phyloP scores from a whole-genome alignment of 345 rosid genomes.

The Bruguiera gymnorhiza region DNA sequence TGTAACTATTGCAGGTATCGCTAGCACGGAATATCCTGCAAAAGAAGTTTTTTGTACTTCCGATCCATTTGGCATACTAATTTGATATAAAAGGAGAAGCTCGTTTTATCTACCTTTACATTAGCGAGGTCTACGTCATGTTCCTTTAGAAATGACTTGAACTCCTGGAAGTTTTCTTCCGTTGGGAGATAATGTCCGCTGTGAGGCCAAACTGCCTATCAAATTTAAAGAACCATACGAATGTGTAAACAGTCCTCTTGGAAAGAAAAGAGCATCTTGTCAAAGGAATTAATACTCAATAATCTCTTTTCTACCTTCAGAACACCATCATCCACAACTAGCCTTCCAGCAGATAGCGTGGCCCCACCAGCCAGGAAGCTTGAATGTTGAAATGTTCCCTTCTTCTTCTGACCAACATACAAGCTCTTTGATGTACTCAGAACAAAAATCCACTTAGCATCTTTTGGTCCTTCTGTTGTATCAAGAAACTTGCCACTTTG shows the following conservation, averaged over 20 bases:
- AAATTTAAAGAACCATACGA: conserved; percentile 10
- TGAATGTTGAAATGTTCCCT: conserved; percentile 90
- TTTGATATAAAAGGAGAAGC: background rate
- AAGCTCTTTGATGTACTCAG: conserved; percentile 64
- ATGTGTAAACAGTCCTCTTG: background rate
- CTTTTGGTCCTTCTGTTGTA: conserved; percentile 53
- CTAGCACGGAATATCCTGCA: too few species aligned
- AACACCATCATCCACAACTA: conserved; percentile 61
- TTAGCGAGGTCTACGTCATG: conserved; percentile 58
- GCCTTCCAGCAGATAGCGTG: conserved; percentile 82
- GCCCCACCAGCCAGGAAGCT: conserved; percentile 94
- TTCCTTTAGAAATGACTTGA: conserved; percentile 63
- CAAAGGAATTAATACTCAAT: background rate
- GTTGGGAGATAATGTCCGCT: conserved; percentile 97
- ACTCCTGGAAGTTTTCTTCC: conserved; percentile 78
- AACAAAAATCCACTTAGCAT: conserved; percentile 87
- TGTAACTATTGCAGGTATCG: background rate
- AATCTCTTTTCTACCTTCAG: conserved; percentile 43
- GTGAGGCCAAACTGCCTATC: conserved; percentile 89
- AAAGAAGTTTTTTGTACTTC: background rate
- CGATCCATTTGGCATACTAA: background rate
- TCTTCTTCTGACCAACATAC: conserved; percentile 65
- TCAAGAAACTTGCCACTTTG: conserved; percentile 54
- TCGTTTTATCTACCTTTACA: conserved; percentile 42
- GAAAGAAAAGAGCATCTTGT: background rate